These are phyloP conservation scores for Russula emetica DNA, from an alignment of 768 basidiomycete genomes.

Conservation along the genomic window DNA sequence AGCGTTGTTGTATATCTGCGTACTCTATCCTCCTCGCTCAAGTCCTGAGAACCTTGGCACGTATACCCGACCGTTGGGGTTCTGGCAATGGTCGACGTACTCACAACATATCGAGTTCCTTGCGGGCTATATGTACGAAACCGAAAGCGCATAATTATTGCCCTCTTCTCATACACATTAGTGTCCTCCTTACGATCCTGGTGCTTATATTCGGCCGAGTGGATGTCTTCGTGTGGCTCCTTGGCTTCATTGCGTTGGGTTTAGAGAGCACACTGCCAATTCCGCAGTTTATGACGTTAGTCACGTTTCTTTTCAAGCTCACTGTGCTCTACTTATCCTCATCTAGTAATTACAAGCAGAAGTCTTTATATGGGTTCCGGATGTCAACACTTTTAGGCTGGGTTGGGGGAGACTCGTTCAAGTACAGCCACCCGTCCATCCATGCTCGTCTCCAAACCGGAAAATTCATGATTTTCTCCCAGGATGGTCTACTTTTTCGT, in stretches of 20 bases:
- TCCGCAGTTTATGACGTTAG: constrained; percentile 74
- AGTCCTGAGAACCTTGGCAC: constrained; percentile 56
- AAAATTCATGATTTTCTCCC: constrained; percentile 1
- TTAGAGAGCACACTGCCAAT: constrained; percentile 84
- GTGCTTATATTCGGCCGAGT: constrained; percentile 71
- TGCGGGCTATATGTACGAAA: constrained; percentile 65
- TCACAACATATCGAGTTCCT: constrained; percentile 79
- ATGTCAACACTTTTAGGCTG: constrained; percentile 79
- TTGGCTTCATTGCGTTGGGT: constrained; percentile 77
- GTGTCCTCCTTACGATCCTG: constrained; percentile 65
- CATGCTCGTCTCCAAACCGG: background rate
- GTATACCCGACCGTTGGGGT: constrained; percentile 64
- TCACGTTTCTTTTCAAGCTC: constrained; percentile 10
- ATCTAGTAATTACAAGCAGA: constrained; percentile 69
- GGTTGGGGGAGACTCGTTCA: constrained; percentile 81
- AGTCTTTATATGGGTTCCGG: constrained; percentile 80
- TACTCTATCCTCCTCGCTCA: constrained; percentile 57
- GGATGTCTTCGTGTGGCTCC: constrained; percentile 51
- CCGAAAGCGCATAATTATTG: constrained; percentile 6
- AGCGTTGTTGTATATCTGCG: constrained; percentile 76
- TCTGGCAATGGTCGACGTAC: constrained; percentile 85
- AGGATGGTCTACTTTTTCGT: constrained; percentile 81
- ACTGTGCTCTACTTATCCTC: constrained; percentile 6
- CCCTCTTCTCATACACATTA: constrained; percentile 24
- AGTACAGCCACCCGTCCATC: constrained; percentile 44